Evolutionary conservation across 2,329 filamentous ascomycete species (phyloP).

Genomic region (Claviceps sp.): DNA sequence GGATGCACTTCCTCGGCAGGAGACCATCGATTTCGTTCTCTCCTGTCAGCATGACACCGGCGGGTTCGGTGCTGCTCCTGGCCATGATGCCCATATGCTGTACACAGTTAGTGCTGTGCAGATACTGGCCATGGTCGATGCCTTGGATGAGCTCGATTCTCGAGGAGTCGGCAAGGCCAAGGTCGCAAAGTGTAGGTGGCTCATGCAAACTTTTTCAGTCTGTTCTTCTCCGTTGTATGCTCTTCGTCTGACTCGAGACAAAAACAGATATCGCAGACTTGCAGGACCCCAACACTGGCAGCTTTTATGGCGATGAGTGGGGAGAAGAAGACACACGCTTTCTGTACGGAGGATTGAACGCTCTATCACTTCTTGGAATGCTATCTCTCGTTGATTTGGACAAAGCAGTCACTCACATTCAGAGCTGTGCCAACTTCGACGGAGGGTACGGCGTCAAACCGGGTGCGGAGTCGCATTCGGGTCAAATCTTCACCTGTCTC

Average conservation of each 20-base stretch:
- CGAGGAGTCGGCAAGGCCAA: conserved; percentile 50
- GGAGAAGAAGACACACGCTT: conserved; percentile 93
- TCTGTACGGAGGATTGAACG: conserved; percentile 79
- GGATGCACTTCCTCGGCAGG: conserved; percentile 64
- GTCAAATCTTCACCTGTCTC: conserved; percentile 91
- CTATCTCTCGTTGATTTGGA: conserved; percentile 63
- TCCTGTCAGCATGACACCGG: conserved; percentile 84
- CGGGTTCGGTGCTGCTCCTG: conserved; percentile 86
- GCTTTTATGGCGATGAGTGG: conserved; percentile 91
- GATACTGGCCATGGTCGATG: conserved; percentile 77
- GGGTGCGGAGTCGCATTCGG: conserved; percentile 86
- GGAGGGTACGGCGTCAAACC: conserved; percentile 84
- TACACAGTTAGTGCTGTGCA: conserved; percentile 94
- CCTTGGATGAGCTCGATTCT: conserved; percentile 66
- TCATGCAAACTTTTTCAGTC: neutral
- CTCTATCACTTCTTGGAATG: conserved; percentile 68
- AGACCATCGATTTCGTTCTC: conserved; percentile 84
- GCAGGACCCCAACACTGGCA: conserved; percentile 70
- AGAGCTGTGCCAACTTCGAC: conserved; percentile 81
- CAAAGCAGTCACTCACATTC: conserved; percentile 67
- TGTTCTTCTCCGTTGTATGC: conserved; percentile 4
- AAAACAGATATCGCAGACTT: conserved; percentile 59
- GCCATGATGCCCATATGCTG: conserved; percentile 90
- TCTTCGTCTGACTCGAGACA: conserved; percentile 5
- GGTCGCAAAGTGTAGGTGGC: conserved; percentile 63